Percentiles rank a stretch among this genome's conserved stretches.
Evolutionary conservation across 202 grass and related monocot species (phyloP).

Genomic region (Musa balbisiana): DNA sequence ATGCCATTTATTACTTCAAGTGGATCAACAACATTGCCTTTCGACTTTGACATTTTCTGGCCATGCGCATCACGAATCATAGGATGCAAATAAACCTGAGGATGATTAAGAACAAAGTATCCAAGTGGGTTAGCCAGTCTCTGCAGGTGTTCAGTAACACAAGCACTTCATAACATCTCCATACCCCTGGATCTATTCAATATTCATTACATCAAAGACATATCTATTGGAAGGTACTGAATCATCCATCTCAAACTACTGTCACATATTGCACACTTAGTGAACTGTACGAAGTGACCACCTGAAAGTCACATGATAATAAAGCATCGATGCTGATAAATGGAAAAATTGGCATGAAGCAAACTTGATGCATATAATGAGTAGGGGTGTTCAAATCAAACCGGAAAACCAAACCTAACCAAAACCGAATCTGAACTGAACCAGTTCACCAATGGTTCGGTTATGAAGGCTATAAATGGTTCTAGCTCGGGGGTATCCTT

Average conservation of each 20-base stretch:
- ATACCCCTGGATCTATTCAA: background rate
- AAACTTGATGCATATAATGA: no score
- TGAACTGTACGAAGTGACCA: background rate
- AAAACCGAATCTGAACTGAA: no score
- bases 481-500: no score
- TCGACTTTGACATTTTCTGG: conserved; percentile 85
- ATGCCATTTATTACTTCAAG: conserved; percentile 89
- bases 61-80: conserved; percentile 92
- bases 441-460: no score
- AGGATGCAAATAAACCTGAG: conserved; percentile 87
- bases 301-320: background rate
- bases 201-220: background rate
- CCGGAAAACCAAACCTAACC: no score
- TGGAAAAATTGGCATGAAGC: no score
- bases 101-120: background rate
- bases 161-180: background rate
- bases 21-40: conserved; percentile 86
- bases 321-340: no score
- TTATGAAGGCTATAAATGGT: no score
- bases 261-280: background rate
- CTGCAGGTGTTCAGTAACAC: background rate
- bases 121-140: background rate
- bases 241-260: background rate
- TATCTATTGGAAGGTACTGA: background rate
- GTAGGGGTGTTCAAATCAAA: no score